These are phyloP conservation scores for Pseudogymnoascus sp. DNA, from an alignment of 2,329 filamentous ascomycete species.

Conservation along the genomic window DNA sequence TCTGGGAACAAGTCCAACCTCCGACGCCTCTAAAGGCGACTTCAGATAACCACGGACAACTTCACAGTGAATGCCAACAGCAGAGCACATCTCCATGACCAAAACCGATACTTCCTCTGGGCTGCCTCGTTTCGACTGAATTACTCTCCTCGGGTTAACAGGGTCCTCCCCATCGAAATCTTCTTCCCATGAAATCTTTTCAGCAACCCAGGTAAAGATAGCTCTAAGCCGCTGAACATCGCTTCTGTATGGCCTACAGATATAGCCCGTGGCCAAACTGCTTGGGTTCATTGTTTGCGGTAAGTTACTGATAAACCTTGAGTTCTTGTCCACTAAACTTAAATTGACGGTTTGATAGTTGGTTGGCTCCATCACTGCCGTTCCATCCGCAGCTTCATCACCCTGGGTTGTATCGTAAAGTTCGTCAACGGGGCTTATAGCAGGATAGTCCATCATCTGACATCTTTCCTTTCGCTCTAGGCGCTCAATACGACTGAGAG, in stretches of 20 bases:
- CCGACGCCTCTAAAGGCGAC: slow-evolving; percentile 73
- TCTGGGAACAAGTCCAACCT: slow-evolving; percentile 74
- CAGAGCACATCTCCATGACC: slow-evolving; percentile 87
- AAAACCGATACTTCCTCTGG: slow-evolving; percentile 84
- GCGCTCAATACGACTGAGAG: slow-evolving; percentile 80
- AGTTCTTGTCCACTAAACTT: slow-evolving; percentile 88
- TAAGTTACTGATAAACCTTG: slow-evolving; percentile 78
- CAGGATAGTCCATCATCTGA: slow-evolving; percentile 87
- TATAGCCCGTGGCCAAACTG: slow-evolving; percentile 80
- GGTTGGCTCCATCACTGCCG: slow-evolving; percentile 72
- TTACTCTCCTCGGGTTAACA: slow-evolving; percentile 73
- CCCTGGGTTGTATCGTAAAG: slow-evolving; percentile 79
- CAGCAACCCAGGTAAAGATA: slow-evolving; percentile 97
- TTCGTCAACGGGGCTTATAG: slow-evolving; percentile 84
- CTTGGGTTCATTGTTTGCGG: slow-evolving; percentile 76
- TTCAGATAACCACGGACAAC: slow-evolving; percentile 88
- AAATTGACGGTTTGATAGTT: slow-evolving; percentile 78
- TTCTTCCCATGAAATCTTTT: slow-evolving; percentile 92
- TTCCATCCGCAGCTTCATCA: slow-evolving; percentile 80
- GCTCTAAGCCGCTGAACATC: slow-evolving; percentile 88
- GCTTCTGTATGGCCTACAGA: slow-evolving; percentile 89
- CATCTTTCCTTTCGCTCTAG: slow-evolving; percentile 81
- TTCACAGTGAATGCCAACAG: slow-evolving; percentile 82
- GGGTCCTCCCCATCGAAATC: slow-evolving; percentile 70
- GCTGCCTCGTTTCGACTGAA: slow-evolving; percentile 77